A percentile compares a stretch with the other conserved stretches of the same genome.
Evolutionary conservation across 2,329 filamentous ascomycete genomes (phyloP).

Genomic region (Parascedosporium putredinis): DNA sequence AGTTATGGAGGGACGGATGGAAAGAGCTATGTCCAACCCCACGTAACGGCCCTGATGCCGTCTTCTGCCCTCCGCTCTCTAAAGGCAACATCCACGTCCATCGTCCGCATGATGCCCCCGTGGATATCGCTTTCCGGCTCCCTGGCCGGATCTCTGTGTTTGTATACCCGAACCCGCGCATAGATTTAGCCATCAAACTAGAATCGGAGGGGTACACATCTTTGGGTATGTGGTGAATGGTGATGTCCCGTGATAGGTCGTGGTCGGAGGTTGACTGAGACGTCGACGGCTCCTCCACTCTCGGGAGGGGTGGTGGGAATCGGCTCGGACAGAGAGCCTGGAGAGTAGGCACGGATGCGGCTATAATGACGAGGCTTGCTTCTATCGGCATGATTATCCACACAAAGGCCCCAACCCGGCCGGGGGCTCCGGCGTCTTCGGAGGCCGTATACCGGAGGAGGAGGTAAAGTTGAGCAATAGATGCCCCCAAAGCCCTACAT

Average conservation of each 20-base stretch:
- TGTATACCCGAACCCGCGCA: background rate
- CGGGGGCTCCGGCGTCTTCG: background rate
- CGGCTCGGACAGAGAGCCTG: too few species aligned
- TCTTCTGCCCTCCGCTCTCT: background rate
- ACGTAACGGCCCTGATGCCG: background rate
- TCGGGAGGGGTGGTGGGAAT: background rate
- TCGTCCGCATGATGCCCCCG: background rate
- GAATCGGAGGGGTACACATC: background rate
- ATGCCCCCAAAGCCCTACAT: background rate
- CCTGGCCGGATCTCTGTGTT: background rate
- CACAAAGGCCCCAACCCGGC: background rate
- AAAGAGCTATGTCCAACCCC: background rate
- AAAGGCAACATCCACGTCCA: background rate
- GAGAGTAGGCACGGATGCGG: background rate
- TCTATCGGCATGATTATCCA: background rate
- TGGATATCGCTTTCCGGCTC: background rate
- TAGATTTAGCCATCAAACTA: background rate
- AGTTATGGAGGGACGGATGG: background rate
- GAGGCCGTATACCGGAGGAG: background rate
- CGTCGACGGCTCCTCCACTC: background rate
- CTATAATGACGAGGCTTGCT: constrained; percentile 1
- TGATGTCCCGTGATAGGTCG: background rate
- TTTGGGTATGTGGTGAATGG: background rate
- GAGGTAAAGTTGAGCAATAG: background rate
- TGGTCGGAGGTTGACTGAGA: background rate